phyloP scores from a whole-genome alignment of 1,284 basidiomycete species.

The Ceratobasidium sp. region DNA sequence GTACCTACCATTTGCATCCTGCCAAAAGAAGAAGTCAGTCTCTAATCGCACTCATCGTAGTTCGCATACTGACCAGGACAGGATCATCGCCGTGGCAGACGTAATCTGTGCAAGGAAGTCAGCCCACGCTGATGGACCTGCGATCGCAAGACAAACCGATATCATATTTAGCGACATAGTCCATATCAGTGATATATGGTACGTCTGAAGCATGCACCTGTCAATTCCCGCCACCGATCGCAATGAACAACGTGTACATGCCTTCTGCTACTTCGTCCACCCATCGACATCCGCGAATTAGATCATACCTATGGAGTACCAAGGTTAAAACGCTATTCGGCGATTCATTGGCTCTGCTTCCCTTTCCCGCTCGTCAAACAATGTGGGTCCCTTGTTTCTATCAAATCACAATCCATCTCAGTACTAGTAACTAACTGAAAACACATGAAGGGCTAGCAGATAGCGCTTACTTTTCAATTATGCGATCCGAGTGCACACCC shows the following conservation, averaged over 20 bases:
- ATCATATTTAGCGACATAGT: slow-evolving; percentile 39
- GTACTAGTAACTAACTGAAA: slow-evolving; percentile 6
- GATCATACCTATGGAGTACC: slow-evolving; percentile 40
- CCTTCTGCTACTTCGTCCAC: slow-evolving; percentile 42
- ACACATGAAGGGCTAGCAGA: neutral
- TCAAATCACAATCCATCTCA: neutral
- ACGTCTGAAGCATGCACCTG: slow-evolving; percentile 38
- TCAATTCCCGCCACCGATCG: slow-evolving; percentile 9
- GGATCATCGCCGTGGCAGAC: slow-evolving; percentile 44
- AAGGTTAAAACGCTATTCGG: neutral
- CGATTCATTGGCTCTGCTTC: slow-evolving; percentile 3
- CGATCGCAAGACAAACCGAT: slow-evolving; percentile 39
- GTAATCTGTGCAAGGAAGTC: slow-evolving; percentile 41
- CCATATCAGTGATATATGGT: slow-evolving; percentile 42
- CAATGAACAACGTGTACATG: slow-evolving; percentile 1
- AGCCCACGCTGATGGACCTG: neutral
- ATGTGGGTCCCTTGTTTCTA: slow-evolving; percentile 43
- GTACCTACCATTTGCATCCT: slow-evolving; percentile 18
- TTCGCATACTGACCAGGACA: slow-evolving; percentile 40
- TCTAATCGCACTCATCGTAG: neutral
- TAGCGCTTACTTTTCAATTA: slow-evolving; percentile 41
- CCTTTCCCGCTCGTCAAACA: slow-evolving; percentile 44
- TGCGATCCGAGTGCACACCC: slow-evolving; percentile 43
- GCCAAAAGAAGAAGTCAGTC: no score
- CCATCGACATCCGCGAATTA: slow-evolving; percentile 43